These are phyloP conservation scores for Colletotrichum nymphaeae DNA, from an alignment of 2,329 filamentous ascomycete species.

Conservation along the genomic window DNA sequence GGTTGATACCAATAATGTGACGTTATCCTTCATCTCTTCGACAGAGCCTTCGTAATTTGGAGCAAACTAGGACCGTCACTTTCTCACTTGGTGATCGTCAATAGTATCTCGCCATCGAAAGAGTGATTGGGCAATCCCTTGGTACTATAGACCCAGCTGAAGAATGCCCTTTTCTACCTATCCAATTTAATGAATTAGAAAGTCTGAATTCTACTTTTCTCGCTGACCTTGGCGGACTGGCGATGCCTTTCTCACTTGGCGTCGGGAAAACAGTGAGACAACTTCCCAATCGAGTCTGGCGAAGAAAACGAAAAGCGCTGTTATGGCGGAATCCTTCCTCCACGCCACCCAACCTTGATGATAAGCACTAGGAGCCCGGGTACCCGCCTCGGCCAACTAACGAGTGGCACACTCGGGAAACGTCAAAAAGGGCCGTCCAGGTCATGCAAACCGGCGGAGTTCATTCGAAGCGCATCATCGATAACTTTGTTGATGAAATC, in stretches of 20 bases:
- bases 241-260: not conserved
- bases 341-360: not conserved
- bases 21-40: no score
- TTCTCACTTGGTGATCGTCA: no score
- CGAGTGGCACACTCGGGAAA: not conserved
- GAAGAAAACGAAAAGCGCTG: not conserved
- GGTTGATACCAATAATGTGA: no score
- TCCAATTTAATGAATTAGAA: no score
- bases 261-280: not conserved
- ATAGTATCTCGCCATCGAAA: no score
- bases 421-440: not conserved
- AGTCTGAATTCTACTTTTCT: no score
- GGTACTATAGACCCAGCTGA: no score
- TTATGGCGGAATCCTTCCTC: not conserved
- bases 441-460: not conserved
- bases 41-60: no score
- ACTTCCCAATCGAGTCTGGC: not conserved
- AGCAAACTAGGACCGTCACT: no score
- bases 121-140: no score
- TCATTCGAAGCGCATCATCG: not conserved
- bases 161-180: no score
- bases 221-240: no score
- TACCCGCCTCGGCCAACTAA: not conserved
- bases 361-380: not conserved
- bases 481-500: not conserved